These are phyloP conservation scores for Rhynchospora tenuis DNA, from an alignment of 176 grass and related monocot genomes.

Conservation along the genomic window DNA sequence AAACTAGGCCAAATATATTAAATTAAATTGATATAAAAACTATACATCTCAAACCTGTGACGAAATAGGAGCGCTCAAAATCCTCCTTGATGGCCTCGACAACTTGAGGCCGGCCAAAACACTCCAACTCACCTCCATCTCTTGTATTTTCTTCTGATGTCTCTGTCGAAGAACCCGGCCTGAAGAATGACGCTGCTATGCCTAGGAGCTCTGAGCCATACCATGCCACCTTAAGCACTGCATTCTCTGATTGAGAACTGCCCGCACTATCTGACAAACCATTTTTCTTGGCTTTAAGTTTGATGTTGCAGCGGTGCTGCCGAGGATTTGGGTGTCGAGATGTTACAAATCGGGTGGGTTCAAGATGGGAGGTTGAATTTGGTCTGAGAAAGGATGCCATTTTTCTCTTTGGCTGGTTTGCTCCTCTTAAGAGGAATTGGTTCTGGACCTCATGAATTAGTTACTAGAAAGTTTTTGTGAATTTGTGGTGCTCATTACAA, in stretches of 20 bases:
- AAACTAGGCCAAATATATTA: background rate
- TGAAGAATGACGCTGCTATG: slow-evolving; percentile 63
- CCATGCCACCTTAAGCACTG: slow-evolving; percentile 69
- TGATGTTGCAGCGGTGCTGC: background rate
- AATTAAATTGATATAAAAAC: background rate
- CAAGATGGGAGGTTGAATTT: slow-evolving; percentile 5
- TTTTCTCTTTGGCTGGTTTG: background rate
- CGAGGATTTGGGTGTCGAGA: background rate
- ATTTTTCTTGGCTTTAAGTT: slow-evolving; percentile 30
- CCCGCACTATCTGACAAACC: background rate
- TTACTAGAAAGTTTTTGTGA: background rate
- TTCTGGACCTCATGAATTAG: background rate
- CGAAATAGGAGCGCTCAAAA: slow-evolving; percentile 82
- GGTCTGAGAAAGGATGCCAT: slow-evolving; percentile 32
- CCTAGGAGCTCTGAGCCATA: slow-evolving; percentile 91
- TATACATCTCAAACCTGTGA: slow-evolving; percentile 48
- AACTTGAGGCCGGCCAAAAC: slow-evolving; percentile 30
- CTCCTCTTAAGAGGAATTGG: background rate
- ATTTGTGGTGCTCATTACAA: slow-evolving; percentile 7
- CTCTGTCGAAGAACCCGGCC: slow-evolving; percentile 14
- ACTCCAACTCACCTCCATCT: background rate
- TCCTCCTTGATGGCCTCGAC: slow-evolving; percentile 72
- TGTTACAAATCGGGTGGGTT: background rate
- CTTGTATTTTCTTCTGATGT: background rate
- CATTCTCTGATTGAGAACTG: slow-evolving; percentile 53